Conservation (phyloP, 352 stramenopile genomes). For the Blastocystis sp. region DNA sequence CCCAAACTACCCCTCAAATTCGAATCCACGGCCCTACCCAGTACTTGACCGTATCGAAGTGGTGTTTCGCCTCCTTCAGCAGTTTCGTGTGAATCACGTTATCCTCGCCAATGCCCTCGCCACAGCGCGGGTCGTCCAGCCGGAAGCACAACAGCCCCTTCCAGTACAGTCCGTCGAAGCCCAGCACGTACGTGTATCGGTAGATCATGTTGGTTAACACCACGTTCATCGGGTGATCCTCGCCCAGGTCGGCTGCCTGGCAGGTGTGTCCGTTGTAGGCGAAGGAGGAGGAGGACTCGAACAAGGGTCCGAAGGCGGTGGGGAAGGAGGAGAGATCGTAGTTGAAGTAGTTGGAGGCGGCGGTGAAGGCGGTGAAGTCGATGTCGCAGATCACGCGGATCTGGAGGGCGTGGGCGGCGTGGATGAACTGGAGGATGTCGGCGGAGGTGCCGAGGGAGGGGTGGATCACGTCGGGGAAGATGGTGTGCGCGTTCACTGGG, state of each 20-base stretch:
- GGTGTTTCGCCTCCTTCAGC: background rate
- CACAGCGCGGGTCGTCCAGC: background rate
- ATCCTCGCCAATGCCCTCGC: background rate
- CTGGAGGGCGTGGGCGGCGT: background rate
- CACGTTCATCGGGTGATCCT: background rate
- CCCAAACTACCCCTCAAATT: slow-evolving; percentile 22
- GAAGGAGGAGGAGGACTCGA: background rate
- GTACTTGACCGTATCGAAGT: background rate
- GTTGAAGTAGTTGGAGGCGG: slow-evolving; percentile 12
- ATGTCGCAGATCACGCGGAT: slow-evolving; percentile 25
- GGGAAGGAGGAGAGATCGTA: background rate
- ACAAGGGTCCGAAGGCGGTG: slow-evolving; percentile 1
- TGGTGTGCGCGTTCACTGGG: background rate
- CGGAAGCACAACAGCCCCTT: slow-evolving; percentile 26
- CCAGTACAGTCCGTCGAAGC: slow-evolving; percentile 43
- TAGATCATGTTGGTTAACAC: background rate
- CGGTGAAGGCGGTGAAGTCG: slow-evolving; percentile 34
- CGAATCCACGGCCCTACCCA: background rate
- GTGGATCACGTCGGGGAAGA: slow-evolving; percentile 9
- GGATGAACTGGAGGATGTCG: background rate
- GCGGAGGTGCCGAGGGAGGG: background rate
- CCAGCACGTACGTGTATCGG: background rate
- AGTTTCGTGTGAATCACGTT: background rate
- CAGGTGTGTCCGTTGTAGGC: background rate
- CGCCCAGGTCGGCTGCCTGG: background rate